These are phyloP conservation scores for Brettanomyces naardenensis DNA, from an alignment of 805 yeast species.

Conservation along the genomic window DNA sequence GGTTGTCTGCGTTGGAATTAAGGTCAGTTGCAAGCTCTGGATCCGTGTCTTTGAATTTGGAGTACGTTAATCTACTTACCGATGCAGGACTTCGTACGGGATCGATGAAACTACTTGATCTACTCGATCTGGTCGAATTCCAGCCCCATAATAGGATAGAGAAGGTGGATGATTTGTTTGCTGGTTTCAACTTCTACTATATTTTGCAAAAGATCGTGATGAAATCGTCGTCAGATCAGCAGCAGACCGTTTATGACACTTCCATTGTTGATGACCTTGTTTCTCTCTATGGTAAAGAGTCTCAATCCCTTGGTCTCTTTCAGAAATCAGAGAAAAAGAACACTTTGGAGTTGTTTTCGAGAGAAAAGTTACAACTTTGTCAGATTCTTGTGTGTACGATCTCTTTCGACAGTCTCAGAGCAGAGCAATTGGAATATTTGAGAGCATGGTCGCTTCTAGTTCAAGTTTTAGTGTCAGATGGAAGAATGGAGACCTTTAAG, in stretches of 20 bases:
- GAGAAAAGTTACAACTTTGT: constrained; percentile 22
- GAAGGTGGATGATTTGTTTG: constrained; percentile 28
- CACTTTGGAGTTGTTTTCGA: constrained; percentile 11
- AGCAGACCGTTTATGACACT: constrained; percentile 32
- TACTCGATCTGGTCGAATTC: constrained; percentile 65
- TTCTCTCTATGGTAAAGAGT: constrained; percentile 19
- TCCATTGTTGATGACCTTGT: constrained; percentile 28
- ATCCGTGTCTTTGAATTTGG: constrained; percentile 41
- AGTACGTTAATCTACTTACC: constrained; percentile 47
- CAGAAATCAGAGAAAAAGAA: constrained; percentile 9
- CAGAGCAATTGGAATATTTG: constrained; percentile 51
- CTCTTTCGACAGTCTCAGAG: constrained; percentile 38
- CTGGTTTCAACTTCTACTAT: constrained; percentile 30
- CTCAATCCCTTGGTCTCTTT: constrained; percentile 21
- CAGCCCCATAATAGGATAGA: constrained; percentile 37
- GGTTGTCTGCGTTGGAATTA: constrained; percentile 66
- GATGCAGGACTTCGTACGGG: constrained; percentile 43
- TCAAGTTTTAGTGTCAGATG: constrained; percentile 64
- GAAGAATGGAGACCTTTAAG: constrained; percentile 34
- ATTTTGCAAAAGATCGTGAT: constrained; percentile 33
- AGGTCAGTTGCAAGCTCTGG: constrained; percentile 43
- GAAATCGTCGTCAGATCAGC: constrained; percentile 7
- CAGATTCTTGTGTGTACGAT: constrained; percentile 37
- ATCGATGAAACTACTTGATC: constrained; percentile 59
- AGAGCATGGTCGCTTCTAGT: constrained; percentile 81